A percentile compares a stretch with the other conserved stretches of the same genome.
Conservation (phyloP, 148 eudicot species). For the Pouteria glomerata region DNA sequence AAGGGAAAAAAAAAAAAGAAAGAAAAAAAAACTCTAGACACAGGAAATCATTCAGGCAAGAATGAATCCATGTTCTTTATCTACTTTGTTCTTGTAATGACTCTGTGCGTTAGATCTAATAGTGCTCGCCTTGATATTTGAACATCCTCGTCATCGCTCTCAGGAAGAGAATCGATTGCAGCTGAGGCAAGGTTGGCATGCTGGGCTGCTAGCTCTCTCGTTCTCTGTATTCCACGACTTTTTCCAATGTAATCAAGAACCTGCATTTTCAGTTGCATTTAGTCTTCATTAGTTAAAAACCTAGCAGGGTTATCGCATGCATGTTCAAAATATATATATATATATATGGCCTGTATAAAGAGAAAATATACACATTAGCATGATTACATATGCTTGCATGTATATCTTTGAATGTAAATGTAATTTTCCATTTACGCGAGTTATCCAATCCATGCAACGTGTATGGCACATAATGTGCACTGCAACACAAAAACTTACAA, state of each 20-base stretch:
- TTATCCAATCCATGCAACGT: background rate
- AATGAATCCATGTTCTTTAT: background rate
- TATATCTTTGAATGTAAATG: no score
- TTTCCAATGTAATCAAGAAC: conserved; percentile 78
- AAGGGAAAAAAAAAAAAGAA: no score
- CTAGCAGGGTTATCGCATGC: background rate
- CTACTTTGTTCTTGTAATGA: conserved; percentile 82
- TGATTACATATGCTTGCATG: no score
- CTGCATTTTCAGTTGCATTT: conserved; percentile 28
- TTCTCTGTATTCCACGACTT: conserved; percentile 78
- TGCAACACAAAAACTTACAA: conserved; percentile 46
- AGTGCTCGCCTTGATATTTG: conserved; percentile 81
- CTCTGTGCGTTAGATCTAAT: conserved; percentile 69
- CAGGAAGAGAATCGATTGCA: conserved; percentile 76
- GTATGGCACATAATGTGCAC: background rate
- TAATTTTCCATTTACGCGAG: background rate
- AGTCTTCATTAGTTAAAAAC: background rate
- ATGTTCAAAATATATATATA: no score
- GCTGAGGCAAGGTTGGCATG: conserved; percentile 74
- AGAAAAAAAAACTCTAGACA: background rate
- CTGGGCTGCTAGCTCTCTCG: conserved; percentile 71
- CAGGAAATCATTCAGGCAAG: background rate
- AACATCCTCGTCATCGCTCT: conserved; percentile 67
- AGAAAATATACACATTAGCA: no score
- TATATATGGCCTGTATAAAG: no score